Conservation (phyloP, 257 asterid species). For the Cynanchum wilfordii region DNA sequence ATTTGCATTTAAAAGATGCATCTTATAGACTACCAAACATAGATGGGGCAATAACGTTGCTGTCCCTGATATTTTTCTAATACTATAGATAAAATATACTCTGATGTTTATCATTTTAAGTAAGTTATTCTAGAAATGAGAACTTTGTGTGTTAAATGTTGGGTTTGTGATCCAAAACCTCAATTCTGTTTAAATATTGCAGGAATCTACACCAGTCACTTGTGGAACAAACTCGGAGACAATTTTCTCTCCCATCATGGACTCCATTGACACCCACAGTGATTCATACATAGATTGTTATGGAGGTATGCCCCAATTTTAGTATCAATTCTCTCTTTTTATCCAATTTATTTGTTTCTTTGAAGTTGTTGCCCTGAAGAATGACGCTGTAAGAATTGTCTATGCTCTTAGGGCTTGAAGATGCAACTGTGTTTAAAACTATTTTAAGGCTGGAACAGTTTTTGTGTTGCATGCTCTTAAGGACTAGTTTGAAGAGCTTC, state of each 20-base stretch:
- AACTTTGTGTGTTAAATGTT: background rate
- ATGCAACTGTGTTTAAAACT: background rate
- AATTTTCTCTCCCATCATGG: constrained; percentile 74
- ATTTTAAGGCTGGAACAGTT: background rate
- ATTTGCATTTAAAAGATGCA: background rate
- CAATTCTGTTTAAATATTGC: constrained; percentile 15
- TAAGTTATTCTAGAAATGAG: background rate
- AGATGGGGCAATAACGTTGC: background rate
- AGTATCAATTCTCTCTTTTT: constrained; percentile 9
- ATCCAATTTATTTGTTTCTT: background rate
- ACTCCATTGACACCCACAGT: constrained; percentile 40
- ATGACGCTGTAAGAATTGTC: background rate
- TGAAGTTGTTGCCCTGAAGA: background rate
- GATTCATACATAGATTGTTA: constrained; percentile 20
- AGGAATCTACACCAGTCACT: constrained; percentile 50
- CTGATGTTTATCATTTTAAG: background rate
- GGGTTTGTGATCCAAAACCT: constrained; percentile 2
- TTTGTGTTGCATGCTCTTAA: background rate
- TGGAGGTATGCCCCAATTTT: constrained; percentile 44
- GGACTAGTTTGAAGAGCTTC: background rate
- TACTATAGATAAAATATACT: background rate
- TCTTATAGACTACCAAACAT: background rate
- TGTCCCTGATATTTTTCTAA: background rate
- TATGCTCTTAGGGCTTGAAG: background rate
- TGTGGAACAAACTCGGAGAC: constrained; percentile 61